Evolutionary conservation across 139 green algal genomes (phyloP), one percentile per base, ranked within the genome.

Genomic region (Micractinium conductrix): DNA sequence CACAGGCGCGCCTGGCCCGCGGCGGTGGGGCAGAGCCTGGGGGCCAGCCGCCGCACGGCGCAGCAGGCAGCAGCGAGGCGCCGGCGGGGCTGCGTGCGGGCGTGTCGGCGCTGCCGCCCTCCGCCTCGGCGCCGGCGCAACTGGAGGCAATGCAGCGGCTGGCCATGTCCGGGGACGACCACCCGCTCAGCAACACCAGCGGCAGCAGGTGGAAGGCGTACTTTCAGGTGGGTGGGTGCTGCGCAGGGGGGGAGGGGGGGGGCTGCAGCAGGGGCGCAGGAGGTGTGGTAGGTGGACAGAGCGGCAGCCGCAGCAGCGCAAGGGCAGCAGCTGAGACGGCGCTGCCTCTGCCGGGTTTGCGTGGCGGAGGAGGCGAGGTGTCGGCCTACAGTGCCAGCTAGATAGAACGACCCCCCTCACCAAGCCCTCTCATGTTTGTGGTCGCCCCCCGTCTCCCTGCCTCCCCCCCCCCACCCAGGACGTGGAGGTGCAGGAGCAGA

Each of bases 401-500:
- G n/a, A n/a, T n/a, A n/a, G n/a, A n/a, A n/a, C n/a, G n/a, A n/a
- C n/a, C n/a, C n/a, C n/a, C n/a, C n/a, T n/a, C n/a, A n/a, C 30
- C 63, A 14, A 5, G 6, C 12, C 22, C 63, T 43, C 5, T 30
- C 21, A 69, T 69, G 17, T 9, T 38, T n/a, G n/a, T n/a, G n/a
- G 48, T 58, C 48, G 16, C 16, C 12, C 48, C 12, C 16, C 10
- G 10, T 16, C 48, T 58, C 12, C 16, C 48, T 62, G 24, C 53
- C 26, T 62, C 53, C 10, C 10, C 53, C 26, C 14, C 5, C 26
- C 17, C n/a, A 19, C 70, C 68, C 90, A 94, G 94, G 95, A 98
- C 87, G 91, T 86, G 37, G 95, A 97, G 88, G 86, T 94, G 45
- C 86, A 92, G 84, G 93, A 97, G 85, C 97, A 99, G 87, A 98